Conservation (phyloP, 2,329 filamentous ascomycete species). For the Aspergillus neoniger region DNA sequence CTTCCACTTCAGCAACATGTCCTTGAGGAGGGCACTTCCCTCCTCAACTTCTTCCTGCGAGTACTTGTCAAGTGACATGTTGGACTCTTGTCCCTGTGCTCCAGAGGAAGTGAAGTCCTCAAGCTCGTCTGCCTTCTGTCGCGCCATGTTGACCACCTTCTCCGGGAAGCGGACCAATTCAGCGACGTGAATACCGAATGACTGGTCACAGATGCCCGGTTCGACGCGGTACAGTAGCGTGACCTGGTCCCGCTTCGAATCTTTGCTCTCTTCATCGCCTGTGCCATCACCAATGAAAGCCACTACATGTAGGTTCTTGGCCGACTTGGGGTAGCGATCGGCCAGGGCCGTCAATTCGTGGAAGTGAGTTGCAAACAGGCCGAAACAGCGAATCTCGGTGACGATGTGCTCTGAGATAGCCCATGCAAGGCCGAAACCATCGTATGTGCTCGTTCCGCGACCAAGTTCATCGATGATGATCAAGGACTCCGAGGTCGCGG, state of each 20-base stretch:
- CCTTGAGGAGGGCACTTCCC: slow-evolving; percentile 81
- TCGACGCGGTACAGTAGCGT: slow-evolving; percentile 97
- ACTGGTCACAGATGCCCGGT: slow-evolving; percentile 93
- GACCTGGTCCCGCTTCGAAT: slow-evolving; percentile 72
- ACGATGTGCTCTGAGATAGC: slow-evolving; percentile 98
- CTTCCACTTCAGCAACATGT: slow-evolving; percentile 83
- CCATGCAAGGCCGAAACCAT: slow-evolving; percentile 98
- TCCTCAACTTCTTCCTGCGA: slow-evolving; percentile 85
- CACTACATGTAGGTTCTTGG: slow-evolving; percentile 91
- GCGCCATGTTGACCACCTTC: slow-evolving; percentile 99
- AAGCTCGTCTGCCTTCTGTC: slow-evolving; percentile 94
- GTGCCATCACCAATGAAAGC: slow-evolving; percentile 73
- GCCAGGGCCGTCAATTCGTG: slow-evolving; percentile 93
- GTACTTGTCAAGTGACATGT: slow-evolving; percentile 51
- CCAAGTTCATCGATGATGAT: slow-evolving; percentile 99
- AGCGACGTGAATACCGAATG: slow-evolving; percentile 96
- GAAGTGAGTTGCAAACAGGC: slow-evolving; percentile 96
- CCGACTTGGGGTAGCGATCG: slow-evolving; percentile 76
- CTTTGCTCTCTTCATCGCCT: slow-evolving; percentile 48
- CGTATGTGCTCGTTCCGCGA: slow-evolving; percentile 94
- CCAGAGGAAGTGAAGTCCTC: slow-evolving; percentile 72
- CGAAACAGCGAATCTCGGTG: slow-evolving; percentile 89
- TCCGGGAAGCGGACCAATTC: slow-evolving; percentile 94
- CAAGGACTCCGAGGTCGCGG: slow-evolving; percentile 87
- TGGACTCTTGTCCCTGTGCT: slow-evolving; percentile 48